Percentiles rank a stretch among this genome's conserved stretches.
Conservation (phyloP, 2,329 filamentous ascomycete genomes). For the Didymella exigua region DNA sequence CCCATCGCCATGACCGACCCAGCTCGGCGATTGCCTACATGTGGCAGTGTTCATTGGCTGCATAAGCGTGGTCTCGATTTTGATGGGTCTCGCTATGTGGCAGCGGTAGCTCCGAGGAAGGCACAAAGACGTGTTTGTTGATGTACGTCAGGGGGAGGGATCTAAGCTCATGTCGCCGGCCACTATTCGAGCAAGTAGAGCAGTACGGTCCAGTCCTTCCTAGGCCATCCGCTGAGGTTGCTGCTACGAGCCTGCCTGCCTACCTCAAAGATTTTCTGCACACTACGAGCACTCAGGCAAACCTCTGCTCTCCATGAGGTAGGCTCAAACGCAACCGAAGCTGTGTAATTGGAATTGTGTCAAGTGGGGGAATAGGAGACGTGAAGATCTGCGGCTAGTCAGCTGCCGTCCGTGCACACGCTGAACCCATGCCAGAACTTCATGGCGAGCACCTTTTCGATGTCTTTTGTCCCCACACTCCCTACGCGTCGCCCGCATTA, state of each 20-base stretch:
- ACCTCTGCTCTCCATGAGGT: not conserved
- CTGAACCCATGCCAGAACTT: conserved; percentile 9
- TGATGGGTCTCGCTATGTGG: conserved; percentile 13
- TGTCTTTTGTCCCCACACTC: conserved; percentile 5
- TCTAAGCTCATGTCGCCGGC: conserved; percentile 15
- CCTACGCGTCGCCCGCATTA: conserved; percentile 8
- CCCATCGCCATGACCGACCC: conserved; percentile 5
- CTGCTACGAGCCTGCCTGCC: not conserved
- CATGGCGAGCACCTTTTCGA: conserved; percentile 10
- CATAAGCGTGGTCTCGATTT: not conserved
- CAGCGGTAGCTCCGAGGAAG: conserved; percentile 8
- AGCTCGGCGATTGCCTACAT: conserved; percentile 5
- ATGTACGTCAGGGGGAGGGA: conserved; percentile 24
- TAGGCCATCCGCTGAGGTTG: conserved; percentile 4
- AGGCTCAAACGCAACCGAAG: not conserved
- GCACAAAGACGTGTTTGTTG: conserved; percentile 7
- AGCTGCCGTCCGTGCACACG: conserved; percentile 9
- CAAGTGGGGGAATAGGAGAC: not conserved
- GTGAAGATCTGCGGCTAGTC: conserved; percentile 10
- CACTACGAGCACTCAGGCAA: not conserved
- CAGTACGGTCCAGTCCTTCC: conserved; percentile 4
- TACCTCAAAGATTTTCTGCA: not conserved
- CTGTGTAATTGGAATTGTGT: not conserved
- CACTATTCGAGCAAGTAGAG: conserved; percentile 14
- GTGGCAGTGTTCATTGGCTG: conserved; percentile 11